Base-by-base conservation (phyloP, 257 asterid genomes). In the Cinchona pubescens region DNA sequence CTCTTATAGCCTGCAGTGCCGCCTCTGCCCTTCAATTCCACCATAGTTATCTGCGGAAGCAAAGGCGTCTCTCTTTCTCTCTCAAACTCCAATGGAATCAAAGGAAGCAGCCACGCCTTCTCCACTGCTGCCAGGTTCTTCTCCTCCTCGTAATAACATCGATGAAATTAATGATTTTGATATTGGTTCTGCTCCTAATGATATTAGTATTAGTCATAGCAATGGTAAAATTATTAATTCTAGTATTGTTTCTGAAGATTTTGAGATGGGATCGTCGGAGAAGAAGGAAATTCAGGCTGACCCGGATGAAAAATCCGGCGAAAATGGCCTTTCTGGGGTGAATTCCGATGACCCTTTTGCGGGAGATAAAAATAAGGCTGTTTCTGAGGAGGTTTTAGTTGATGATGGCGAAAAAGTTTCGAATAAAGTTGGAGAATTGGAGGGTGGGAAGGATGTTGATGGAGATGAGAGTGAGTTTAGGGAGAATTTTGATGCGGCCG, bases 181-280 rank as follows among this genome's bases (percentile, higher is more conserved):
- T 65, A 32, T 46, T 67, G 60, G 67, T 62, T 48, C 42, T 37
- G 32, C 73, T 51, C 37, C 55, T 34, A 55, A 25, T 35, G 81
- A 51, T 59, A 71, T 51, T n/a, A 72, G 73, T 76, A 72, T 69
- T 78, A 71, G 56, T 80, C 46, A 60, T 76, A 73, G 68, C 60
- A 83, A 75, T 75, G 82, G 78, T 75, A 72, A 60, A 45, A 5
- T 53, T 67, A 69, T n/a, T n/a, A n/a, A 43, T 75, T 32, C 10
- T 70, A 58, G 65, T 45, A 73, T 23, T 75, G 79, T 79, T 76
- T 66, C 80, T 42, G 96, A 91, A 79, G 93, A 90, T 82, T 90
- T 88, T 74, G 90, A 84, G 29, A 19, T 67, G 75, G 87, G n/a
- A n/a, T n/a, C 82, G 49, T 68, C 55, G 69, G 88, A 85, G 77